A percentile compares a stretch with the other conserved stretches of the same genome.
phyloP scores from a whole-genome alignment of 2,329 filamentous ascomycete species.

The Didymella segeticola region DNA sequence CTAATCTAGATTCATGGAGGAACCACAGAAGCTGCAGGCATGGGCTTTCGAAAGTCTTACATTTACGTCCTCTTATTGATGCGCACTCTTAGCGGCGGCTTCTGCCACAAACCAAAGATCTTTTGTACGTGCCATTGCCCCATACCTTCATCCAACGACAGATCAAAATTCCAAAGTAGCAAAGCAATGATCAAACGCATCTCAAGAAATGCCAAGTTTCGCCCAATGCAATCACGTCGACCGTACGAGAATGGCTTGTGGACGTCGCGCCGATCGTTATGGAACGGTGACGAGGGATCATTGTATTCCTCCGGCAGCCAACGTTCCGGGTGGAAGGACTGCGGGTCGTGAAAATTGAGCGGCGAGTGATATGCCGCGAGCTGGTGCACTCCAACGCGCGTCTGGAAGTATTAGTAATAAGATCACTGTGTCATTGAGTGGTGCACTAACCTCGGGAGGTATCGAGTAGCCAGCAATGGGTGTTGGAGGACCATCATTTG shows the following conservation, averaged over 20 bases:
- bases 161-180: conserved; percentile 49
- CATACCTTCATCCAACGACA: conserved; percentile 44
- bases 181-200: conserved; percentile 36
- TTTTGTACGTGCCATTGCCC: conserved; percentile 41
- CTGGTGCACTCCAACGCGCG: conserved; percentile 22
- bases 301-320: conserved; percentile 16
- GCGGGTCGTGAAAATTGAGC: conserved; percentile 18
- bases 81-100: conserved; percentile 32
- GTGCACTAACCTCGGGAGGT: conserved; percentile 8
- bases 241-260: conserved; percentile 27
- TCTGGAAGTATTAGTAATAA: background rate
- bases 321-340: conserved; percentile 21
- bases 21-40: no score
- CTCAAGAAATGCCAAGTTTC: conserved; percentile 20
- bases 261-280: conserved; percentile 34
- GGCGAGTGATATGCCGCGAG: conserved; percentile 16
- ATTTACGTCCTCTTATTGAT: no score
- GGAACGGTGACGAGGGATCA: conserved; percentile 21
- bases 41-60: no score
- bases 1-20: no score
- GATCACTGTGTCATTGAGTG: background rate
- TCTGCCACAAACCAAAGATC: conserved; percentile 49
- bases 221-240: conserved; percentile 26
- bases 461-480: conserved; percentile 14
- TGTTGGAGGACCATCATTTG: conserved; percentile 3